Evolutionary conservation across 176 grass and related monocot species (phyloP).

Genomic region (Metroxylon sagu): DNA sequence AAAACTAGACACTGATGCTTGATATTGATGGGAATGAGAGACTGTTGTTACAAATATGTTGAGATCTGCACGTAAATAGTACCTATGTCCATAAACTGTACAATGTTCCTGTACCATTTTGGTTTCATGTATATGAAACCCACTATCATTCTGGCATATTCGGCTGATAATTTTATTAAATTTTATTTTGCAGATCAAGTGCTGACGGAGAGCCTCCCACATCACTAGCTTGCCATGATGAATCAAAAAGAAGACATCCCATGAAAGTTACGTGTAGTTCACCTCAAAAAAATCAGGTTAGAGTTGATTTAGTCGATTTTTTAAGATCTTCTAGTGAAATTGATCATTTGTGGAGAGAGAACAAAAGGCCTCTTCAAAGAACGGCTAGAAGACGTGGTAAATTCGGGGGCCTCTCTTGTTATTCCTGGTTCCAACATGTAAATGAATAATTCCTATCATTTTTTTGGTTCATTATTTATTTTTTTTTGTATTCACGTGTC

Average conservation of each 20-base stretch:
- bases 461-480: not conserved
- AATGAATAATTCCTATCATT: not conserved
- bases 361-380: conserved; percentile 52
- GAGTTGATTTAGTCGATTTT: conserved; percentile 52
- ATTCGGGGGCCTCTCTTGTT: conserved; percentile 27
- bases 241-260: conserved; percentile 22
- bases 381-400: conserved; percentile 51
- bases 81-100: no score
- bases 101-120: no score
- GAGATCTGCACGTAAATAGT: no score
- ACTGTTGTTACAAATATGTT: no score
- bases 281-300: conserved; percentile 22
- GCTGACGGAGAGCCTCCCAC: conserved; percentile 28
- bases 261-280: conserved; percentile 9
- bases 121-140: no score
- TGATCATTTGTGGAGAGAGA: conserved; percentile 43
- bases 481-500: conserved; percentile 1
- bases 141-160: no score
- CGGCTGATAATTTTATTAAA: not conserved
- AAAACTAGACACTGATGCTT: no score
- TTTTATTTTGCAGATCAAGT: conserved; percentile 41
- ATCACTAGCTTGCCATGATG: conserved; percentile 27
- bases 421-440: not conserved
- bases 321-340: conserved; percentile 34
- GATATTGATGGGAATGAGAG: no score